Base-by-base conservation (phyloP, 768 basidiomycete species). In the Russula earlei region DNA sequence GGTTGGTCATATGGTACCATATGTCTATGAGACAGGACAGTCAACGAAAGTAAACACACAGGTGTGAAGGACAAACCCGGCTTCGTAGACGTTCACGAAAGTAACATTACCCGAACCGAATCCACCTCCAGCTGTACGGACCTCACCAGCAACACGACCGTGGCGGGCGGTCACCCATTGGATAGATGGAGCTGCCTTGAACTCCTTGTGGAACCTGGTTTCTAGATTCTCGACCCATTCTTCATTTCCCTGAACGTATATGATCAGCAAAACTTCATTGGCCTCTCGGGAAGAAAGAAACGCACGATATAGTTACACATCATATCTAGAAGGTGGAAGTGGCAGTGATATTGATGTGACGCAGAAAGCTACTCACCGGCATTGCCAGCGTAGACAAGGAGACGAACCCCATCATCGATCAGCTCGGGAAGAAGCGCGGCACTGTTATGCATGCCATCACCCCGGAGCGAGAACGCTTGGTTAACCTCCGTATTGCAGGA, bases 1-100 rank as follows among this genome's bases (percentile, higher is more conserved):
- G 92, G 87, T 66, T 94, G 91, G 69, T 97, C 91, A 65, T 77
- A 84, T 5, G 92, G 91, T 8, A 90, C 90, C 91, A 92, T 87
- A 67, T 91, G 89, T 34, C 88, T 89, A 63, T 6, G 59, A 43
- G 38, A 25, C 25, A 19, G 42, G 8, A 27, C 11, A 4, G 45
- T 51, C 36, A 52, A 45, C 34, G 19, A 44, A 42, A 41, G 54
- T 27, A 8, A 37, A 49, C 20, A 10, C 29, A n/a, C 37, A 31
- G 20, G 7, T 20, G 34, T n/a, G 41, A 49, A 47, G 4, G 9
- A 70, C 83, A 62, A 69, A 92, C 78, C 93, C 93, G 27, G 92
- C 89, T 63, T 87, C 84, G 62, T 79, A 72, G 33, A 95, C 76
- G 38, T 77, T 76, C 11, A 91, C 86, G 59, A 87, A 93, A 0